These are phyloP conservation scores for Colletotrichum cordylinicola DNA, from an alignment of 2,329 filamentous ascomycete genomes.

Conservation along the genomic window DNA sequence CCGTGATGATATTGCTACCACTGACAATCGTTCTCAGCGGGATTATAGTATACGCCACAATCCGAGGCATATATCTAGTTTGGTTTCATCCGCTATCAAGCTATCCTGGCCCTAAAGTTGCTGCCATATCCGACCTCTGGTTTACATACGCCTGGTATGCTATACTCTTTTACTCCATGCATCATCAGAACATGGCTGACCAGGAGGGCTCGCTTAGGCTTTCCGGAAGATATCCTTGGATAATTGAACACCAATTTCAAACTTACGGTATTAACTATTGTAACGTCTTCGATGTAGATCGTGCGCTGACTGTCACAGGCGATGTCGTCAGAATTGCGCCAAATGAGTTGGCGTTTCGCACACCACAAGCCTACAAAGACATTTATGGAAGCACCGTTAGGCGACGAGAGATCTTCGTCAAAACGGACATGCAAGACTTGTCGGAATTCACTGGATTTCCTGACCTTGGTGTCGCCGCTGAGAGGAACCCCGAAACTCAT, in stretches of 20 bases:
- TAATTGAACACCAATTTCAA: background rate
- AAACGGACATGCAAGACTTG: background rate
- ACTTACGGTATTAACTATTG: background rate
- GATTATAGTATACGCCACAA: background rate
- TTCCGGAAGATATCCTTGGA: background rate
- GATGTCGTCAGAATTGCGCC: background rate
- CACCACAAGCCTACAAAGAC: background rate
- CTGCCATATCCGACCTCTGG: background rate
- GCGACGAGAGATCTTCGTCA: background rate
- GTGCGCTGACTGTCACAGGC: background rate
- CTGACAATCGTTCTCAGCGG: background rate
- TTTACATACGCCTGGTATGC: background rate
- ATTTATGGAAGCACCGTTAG: background rate
- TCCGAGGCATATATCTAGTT: background rate
- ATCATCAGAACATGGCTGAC: background rate
- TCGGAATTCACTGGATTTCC: background rate
- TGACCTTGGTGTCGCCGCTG: background rate
- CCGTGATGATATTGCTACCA: background rate
- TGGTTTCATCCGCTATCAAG: background rate
- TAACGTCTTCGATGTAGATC: rapidly evolving
- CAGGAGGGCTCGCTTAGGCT: background rate
- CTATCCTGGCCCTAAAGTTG: background rate
- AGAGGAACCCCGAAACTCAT: background rate
- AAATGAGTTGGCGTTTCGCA: background rate
- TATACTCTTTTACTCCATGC: background rate